Conservation (phyloP, 495 filamentous ascomycete genomes). For the Sordaria brevicollis region DNA sequence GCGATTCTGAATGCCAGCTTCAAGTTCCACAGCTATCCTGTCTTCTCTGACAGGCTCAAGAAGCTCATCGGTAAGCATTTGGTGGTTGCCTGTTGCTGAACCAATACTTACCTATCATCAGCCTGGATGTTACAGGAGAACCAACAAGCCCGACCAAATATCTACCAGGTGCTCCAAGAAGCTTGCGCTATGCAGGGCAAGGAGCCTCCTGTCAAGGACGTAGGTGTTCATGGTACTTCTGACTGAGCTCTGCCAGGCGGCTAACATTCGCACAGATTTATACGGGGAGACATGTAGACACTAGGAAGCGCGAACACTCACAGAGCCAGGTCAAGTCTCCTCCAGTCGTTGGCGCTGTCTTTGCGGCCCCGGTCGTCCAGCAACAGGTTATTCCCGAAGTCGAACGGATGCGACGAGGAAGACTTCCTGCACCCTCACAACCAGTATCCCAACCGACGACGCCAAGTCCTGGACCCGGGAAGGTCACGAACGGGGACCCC, state of each 20-base stretch:
- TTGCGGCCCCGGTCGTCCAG: constrained; percentile 55
- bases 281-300: constrained; percentile 44
- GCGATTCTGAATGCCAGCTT: constrained; percentile 96
- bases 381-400: constrained; percentile 77
- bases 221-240: constrained; percentile 32
- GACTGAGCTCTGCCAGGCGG: neutral
- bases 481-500: constrained; percentile 65
- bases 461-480: constrained; percentile 65
- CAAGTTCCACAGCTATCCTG: constrained; percentile 79
- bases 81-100: neutral
- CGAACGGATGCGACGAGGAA: constrained; percentile 85
- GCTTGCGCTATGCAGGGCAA: constrained; percentile 80
- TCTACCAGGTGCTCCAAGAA: constrained; percentile 84
- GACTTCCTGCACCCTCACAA: constrained; percentile 49
- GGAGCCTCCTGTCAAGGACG: constrained; percentile 85
- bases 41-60: constrained; percentile 84
- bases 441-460: constrained; percentile 33
- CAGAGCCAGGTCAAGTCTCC: constrained; percentile 27
- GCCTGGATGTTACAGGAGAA: constrained; percentile 86
- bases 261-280: constrained; percentile 59
- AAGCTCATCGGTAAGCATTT: constrained; percentile 69
- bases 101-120: constrained; percentile 35
- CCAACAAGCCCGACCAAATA: constrained; percentile 74
- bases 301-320: constrained; percentile 13
- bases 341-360: constrained; percentile 58